Conservation (phyloP, 768 basidiomycete species). For the Cystobasidium onofrii region DNA sequence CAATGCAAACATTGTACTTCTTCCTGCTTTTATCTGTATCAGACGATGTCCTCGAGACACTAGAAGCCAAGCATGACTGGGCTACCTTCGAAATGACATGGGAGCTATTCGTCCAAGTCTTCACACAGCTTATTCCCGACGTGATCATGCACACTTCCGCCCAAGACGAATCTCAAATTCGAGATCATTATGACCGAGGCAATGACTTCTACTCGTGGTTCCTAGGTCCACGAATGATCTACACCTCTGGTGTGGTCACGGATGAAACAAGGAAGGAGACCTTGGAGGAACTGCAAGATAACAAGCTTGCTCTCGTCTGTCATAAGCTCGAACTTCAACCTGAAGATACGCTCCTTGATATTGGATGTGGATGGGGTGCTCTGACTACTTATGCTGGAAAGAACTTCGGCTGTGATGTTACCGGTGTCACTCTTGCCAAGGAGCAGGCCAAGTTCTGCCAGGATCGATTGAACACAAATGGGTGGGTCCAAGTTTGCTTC, state of each 20-base stretch:
- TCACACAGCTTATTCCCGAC: conserved; percentile 79
- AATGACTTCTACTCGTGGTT: conserved; percentile 89
- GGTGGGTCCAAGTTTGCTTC: conserved; percentile 40
- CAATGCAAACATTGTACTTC: neutral
- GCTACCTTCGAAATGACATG: conserved; percentile 80
- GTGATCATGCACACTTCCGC: conserved; percentile 79
- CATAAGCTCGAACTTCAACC: conserved; percentile 83
- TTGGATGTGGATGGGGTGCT: conserved; percentile 82
- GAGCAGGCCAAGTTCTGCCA: conserved; percentile 92
- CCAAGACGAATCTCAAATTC: conserved; percentile 92
- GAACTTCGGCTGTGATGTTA: conserved; percentile 93
- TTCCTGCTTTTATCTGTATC: conserved; percentile 8
- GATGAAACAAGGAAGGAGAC: conserved; percentile 66
- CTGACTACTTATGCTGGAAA: conserved; percentile 89
- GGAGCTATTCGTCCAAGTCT: conserved; percentile 88
- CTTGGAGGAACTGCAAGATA: conserved; percentile 91
- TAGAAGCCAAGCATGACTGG: conserved; percentile 96
- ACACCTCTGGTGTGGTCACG: conserved; percentile 82
- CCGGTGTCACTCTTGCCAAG: conserved; percentile 82
- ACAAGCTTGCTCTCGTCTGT: conserved; percentile 92
- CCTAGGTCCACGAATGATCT: conserved; percentile 91
- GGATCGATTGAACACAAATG: conserved; percentile 72
- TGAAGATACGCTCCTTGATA: conserved; percentile 56
- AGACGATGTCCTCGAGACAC: conserved; percentile 87
- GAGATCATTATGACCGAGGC: conserved; percentile 93